phyloP scores from a whole-genome alignment of 2,329 filamentous ascomycete genomes.

The Thielaviopsis musarum region DNA sequence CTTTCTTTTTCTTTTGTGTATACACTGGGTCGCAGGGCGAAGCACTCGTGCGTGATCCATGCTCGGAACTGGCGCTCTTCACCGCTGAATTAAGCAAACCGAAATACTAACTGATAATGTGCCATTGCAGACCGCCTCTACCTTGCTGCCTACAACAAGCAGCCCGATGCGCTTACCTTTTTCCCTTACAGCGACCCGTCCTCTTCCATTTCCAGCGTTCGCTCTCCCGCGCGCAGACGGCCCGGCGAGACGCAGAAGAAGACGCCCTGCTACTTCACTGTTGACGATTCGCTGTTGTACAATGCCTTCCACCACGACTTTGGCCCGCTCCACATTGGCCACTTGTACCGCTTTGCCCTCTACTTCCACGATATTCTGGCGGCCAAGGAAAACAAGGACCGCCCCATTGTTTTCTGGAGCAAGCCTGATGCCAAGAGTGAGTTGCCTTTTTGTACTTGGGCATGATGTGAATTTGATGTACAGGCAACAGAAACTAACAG shows the following conservation, averaged over 20 bases:
- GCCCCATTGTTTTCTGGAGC: constrained; percentile 93
- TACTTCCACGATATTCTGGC: constrained; percentile 91
- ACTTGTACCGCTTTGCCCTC: constrained; percentile 90
- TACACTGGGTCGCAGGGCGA: no score
- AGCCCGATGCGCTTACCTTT: constrained; percentile 63
- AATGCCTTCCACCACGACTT: constrained; percentile 99
- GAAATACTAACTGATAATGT: not conserved
- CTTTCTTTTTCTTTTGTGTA: no score
- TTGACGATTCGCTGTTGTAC: constrained; percentile 84
- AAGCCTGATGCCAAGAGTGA: constrained; percentile 75
- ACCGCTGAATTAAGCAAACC: not conserved
- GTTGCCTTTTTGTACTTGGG: no score
- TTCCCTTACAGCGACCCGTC: constrained; percentile 61
- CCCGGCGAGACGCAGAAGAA: constrained; percentile 21
- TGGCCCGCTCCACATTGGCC: constrained; percentile 90
- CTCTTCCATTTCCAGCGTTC: constrained; percentile 29
- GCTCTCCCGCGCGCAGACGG: constrained; percentile 27
- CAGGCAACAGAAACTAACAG: constrained; percentile 1
- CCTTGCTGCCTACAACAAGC: constrained; percentile 74
- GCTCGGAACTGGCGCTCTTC: constrained; percentile 6
- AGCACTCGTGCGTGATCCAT: no score
- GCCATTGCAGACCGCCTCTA: constrained; percentile 65
- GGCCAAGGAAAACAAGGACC: constrained; percentile 74
- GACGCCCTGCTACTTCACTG: constrained; percentile 82
- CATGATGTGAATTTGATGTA: not conserved